Conservation (phyloP, 2,329 filamentous ascomycete genomes). For the Xylaria sp. region DNA sequence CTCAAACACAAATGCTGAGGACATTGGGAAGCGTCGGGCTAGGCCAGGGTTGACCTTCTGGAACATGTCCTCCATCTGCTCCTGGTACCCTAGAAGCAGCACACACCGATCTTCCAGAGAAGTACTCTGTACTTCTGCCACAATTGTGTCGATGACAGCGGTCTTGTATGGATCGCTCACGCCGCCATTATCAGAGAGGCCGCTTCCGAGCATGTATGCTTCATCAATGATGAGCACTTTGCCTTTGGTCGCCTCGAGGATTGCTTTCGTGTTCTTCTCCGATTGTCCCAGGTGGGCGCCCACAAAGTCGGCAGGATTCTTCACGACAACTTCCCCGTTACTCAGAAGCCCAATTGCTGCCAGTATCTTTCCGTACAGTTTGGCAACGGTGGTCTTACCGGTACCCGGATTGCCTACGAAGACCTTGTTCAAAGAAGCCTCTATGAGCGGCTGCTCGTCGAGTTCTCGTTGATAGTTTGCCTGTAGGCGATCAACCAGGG, state of each 20-base stretch:
- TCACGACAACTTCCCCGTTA: constrained; percentile 51
- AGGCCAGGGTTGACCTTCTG: constrained; percentile 68
- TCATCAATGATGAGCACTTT: constrained; percentile 80
- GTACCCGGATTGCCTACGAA: constrained; percentile 31
- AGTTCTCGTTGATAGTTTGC: constrained; percentile 29
- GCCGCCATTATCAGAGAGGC: constrained; percentile 9
- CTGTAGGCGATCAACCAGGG: constrained; percentile 35
- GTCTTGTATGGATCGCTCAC: constrained; percentile 46
- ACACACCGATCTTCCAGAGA: constrained; percentile 69
- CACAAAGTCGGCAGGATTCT: constrained; percentile 70
- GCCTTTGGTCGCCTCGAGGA: constrained; percentile 59
- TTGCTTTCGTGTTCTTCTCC: constrained; percentile 66
- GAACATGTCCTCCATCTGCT: constrained; percentile 67
- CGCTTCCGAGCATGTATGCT: constrained; percentile 59
- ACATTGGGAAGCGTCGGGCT: constrained; percentile 58
- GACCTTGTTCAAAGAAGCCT: constrained; percentile 28
- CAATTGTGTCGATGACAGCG: constrained; percentile 67
- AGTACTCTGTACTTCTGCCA: constrained; percentile 64
- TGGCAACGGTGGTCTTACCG: constrained; percentile 31
- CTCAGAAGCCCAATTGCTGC: constrained; percentile 31
- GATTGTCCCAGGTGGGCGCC: constrained; percentile 59
- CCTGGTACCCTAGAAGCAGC: constrained; percentile 63
- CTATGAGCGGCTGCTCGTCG: constrained; percentile 23
- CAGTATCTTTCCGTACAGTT: constrained; percentile 29
- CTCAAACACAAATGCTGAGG: constrained; percentile 61